phyloP scores from a whole-genome alignment of 2,329 filamentous ascomycete genomes.

The Colletotrichum tabaci region DNA sequence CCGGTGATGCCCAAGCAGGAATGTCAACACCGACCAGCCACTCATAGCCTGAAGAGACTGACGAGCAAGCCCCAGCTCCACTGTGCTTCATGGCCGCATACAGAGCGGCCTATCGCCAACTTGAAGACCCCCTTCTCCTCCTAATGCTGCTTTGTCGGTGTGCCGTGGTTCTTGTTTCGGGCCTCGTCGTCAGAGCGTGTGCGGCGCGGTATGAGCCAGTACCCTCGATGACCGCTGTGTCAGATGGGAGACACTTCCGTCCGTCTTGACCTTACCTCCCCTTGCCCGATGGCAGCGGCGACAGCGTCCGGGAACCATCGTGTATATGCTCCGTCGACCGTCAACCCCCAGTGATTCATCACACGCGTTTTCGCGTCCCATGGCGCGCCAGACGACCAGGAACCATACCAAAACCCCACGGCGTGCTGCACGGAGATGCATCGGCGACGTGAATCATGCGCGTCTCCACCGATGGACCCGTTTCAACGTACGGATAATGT shows the following conservation, averaged over 20 bases:
- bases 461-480: conserved; percentile 31
- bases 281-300: background rate
- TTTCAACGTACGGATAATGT: background rate
- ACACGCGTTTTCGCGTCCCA: conserved; percentile 37
- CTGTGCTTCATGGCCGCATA: conserved; percentile 48
- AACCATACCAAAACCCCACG: conserved; percentile 13
- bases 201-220: conserved; percentile 17
- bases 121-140: conserved; percentile 23
- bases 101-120: conserved; percentile 43
- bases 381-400: conserved; percentile 33
- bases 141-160: conserved; percentile 28
- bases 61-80: conserved; percentile 44
- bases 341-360: conserved; percentile 19
- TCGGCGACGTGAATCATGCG: conserved; percentile 38
- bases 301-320: conserved; percentile 20
- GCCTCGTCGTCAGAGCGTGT: conserved; percentile 3
- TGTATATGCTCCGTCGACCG: background rate
- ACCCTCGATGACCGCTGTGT: conserved; percentile 3
- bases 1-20: conserved; percentile 42
- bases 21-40: conserved; percentile 38
- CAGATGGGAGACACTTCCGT: conserved; percentile 9
- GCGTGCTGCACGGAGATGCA: conserved; percentile 32
- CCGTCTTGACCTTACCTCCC: conserved; percentile 4
- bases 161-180: conserved; percentile 38
- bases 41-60: conserved; percentile 36